phyloP scores from a whole-genome alignment of 805 yeast genomes.

The Spathaspora girioi region DNA sequence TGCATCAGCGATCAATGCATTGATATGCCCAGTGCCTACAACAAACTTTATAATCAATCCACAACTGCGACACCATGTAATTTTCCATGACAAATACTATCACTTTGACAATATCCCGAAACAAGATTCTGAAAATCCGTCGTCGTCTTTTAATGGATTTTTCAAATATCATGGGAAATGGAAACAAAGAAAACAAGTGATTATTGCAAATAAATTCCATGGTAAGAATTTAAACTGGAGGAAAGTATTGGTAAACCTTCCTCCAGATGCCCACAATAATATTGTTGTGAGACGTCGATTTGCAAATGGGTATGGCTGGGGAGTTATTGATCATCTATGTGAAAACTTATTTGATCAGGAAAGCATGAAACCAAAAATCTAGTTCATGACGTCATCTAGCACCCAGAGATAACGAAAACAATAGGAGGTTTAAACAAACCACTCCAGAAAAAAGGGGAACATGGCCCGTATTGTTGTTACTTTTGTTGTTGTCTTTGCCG shows the following conservation, averaged over 20 bases:
- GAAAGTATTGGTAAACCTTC: slow-evolving; percentile 40
- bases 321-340: slow-evolving; percentile 40
- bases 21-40: slow-evolving; percentile 39
- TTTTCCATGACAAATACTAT: slow-evolving; percentile 42
- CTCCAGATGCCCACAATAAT: slow-evolving; percentile 46
- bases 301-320: slow-evolving; percentile 47
- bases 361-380: slow-evolving; percentile 8
- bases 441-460: no score
- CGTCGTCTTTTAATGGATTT: slow-evolving; percentile 7
- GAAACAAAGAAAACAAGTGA: slow-evolving; percentile 37
- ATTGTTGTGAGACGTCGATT: slow-evolving; percentile 41
- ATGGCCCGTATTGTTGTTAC: no score
- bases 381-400: background rate
- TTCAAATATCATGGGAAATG: slow-evolving; percentile 26
- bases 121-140: slow-evolving; percentile 12
- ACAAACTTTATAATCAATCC: slow-evolving; percentile 30
- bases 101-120: slow-evolving; percentile 26
- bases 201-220: slow-evolving; percentile 41
- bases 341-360: slow-evolving; percentile 18
- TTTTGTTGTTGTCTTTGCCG: no score
- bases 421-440: background rate
- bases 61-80: slow-evolving; percentile 27
- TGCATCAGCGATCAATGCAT: slow-evolving; percentile 38
- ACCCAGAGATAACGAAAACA: no score
- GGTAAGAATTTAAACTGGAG: slow-evolving; percentile 36